phyloP scores from a whole-genome alignment of 352 stramenopile genomes.

The Pythium brassicae region DNA sequence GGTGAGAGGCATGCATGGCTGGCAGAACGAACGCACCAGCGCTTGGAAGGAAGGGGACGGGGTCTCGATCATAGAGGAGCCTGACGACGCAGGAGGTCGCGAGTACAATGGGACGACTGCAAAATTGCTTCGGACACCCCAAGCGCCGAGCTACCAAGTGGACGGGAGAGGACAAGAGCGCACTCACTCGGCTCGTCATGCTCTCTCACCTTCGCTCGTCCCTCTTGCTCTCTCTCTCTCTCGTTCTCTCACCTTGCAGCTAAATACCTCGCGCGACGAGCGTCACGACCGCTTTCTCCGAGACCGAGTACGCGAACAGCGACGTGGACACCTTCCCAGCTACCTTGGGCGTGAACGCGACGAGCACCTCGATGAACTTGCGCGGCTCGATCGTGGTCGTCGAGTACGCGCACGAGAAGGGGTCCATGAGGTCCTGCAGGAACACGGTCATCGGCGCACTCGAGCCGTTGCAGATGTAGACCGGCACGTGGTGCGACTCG shows the following conservation, averaged over 20 bases:
- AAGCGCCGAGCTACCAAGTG: too few species aligned
- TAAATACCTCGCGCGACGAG: conserved; percentile 70
- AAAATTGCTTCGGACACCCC: neutral
- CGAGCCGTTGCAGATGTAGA: conserved; percentile 86
- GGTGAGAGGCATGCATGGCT: too few species aligned
- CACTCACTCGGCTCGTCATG: neutral
- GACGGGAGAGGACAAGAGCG: too few species aligned
- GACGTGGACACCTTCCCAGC: conserved; percentile 77
- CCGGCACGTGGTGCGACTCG: conserved; percentile 72
- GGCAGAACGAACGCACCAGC: too few species aligned
- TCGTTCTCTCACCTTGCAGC: neutral
- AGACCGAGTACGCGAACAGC: conserved; percentile 76
- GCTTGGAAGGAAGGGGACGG: too few species aligned
- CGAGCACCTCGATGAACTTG: conserved; percentile 83
- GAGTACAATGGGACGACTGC: neutral
- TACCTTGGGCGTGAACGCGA: conserved; percentile 75
- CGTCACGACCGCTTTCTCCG: conserved; percentile 74
- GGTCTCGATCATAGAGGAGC: conserved; percentile 10
- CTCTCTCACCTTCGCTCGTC: too few species aligned
- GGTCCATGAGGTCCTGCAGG: conserved; percentile 69
- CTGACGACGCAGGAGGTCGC: neutral
- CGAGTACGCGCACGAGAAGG: conserved; percentile 70
- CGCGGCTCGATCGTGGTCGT: conserved; percentile 74
- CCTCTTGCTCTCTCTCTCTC: neutral
- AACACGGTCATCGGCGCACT: conserved; percentile 80